Conservation (phyloP, 805 yeast genomes). For the Zygosaccharomyces siamensis region DNA sequence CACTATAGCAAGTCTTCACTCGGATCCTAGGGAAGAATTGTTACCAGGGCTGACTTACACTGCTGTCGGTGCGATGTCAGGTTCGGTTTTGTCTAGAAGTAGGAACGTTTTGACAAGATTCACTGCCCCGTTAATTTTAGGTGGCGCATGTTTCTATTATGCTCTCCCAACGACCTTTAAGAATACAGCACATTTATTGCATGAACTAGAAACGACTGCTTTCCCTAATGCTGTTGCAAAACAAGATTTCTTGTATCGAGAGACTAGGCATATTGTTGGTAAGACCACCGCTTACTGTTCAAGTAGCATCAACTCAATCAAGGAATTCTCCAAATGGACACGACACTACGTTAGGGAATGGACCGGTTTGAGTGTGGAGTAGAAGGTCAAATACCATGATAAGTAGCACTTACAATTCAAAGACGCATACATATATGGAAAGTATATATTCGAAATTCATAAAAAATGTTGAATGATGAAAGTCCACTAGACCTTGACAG, state of each 20-base stretch:
- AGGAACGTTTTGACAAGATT: conserved; percentile 45
- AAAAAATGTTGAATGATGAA: not conserved
- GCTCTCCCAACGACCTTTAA: conserved; percentile 55
- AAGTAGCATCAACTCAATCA: conserved; percentile 1
- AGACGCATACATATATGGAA: not conserved
- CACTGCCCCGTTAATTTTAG: conserved; percentile 48
- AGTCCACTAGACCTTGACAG: conserved; percentile 16
- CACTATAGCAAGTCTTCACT: conserved; percentile 49
- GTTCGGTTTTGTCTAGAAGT: conserved; percentile 55
- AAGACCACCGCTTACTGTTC: conserved; percentile 1
- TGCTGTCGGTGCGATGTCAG: conserved; percentile 53
- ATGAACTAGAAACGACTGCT: conserved; percentile 44
- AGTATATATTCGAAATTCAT: not conserved
- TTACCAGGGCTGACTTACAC: conserved; percentile 55
- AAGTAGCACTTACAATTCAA: not conserved
- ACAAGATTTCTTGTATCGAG: conserved; percentile 21
- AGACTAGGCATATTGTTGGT: conserved; percentile 9
- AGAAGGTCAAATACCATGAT: not conserved
- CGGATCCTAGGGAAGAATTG: conserved; percentile 49
- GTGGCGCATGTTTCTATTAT: conserved; percentile 48
- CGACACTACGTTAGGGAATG: conserved; percentile 18
- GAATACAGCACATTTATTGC: conserved; percentile 44
- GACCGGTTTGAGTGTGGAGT: conserved; percentile 24
- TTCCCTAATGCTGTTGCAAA: conserved; percentile 26
- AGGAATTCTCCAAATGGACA: conserved; percentile 1